Evolutionary conservation across 2,329 filamentous ascomycete species (phyloP), one percentile per base, ranked within the genome.

Genomic region (Penicillium hordei): DNA sequence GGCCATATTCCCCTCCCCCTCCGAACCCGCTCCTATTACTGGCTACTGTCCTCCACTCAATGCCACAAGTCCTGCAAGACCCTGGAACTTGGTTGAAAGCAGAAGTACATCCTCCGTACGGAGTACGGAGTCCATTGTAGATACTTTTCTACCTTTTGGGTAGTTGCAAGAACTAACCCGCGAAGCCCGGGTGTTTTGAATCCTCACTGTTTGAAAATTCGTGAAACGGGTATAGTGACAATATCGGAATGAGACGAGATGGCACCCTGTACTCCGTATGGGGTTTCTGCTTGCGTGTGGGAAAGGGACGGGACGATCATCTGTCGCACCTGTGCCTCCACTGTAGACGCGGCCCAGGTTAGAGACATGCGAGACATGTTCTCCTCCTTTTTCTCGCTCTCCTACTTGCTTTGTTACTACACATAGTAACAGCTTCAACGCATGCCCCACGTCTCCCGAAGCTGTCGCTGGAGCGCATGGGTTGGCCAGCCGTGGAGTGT

Each of bases 401-500:
- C 23, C 15, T n/a, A 19, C 39, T 40, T 25, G 8, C 19, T 4
- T 6, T 27, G 9, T 17, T 17, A 17, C 33, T 34, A 8, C 31
- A 34, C 15, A 34, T 27, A 43, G 4, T 15, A 8, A 21, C 5
- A 45, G 8, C 2, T 5, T 59, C 58, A 62, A n/a, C 19, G 38
- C 27, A 59, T 54, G 8, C 53, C 58, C 64, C 63, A 66, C 4
- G 55, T 65, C n/a, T 66, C 61, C 17, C 54, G 58, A 33, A 64
- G 60, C 50, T 65, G 63, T 21, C 62, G 55, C 49, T 60, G 61
- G 2, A 65, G 54, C 12, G 52, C 59, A 58, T 60, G 57, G 5
- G 63, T 66, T 23, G 63, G 64, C 61, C 64, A 66, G 3, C 64
- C 61, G n/a, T 65, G 61, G 17, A 62, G 43, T 17, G 45, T 39